Evolutionary conservation across 352 stramenopile genomes (phyloP), one percentile per base, ranked within the genome.

Genomic region (Globisporangium ultimum): DNA sequence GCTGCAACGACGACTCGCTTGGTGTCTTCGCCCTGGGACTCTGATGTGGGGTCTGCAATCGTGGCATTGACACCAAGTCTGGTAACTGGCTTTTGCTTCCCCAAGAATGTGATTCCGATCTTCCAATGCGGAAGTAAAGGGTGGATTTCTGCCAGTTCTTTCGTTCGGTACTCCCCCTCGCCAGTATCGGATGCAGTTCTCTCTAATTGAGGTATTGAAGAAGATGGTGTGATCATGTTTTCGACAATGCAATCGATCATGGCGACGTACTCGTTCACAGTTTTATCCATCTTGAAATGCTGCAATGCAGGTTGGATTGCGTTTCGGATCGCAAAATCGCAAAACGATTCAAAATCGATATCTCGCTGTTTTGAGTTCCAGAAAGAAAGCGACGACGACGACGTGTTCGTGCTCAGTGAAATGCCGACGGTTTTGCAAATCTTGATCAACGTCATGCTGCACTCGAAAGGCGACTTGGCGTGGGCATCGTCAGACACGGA

Each of bases 391-490:
- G 53, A 47, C 15, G 56, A 60, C 8, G 54, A 52, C 11, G 64
- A 38, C 14, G 60, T 38, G 1, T 58, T 63, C 21, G 61, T 28
- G 10, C 21, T 42, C 17, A 84, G 48, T 8, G 67, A 63, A 40
- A 87, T 85, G 3, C 80, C 80, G 0, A 82, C 64, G 1, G 67
- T 48, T 53, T 87, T 86, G 65, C 73, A 84, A 10, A 89, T 49
- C 55, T 84, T 86, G 24, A 76, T 75, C 45, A 88, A 74, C 10
- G 71, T 51, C 67, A 84, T 78, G 48, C 57, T 78, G 57, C 77
- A 87, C 53, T 88, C 77, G 22, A 84, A 76, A 17, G 73, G 53
- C 8, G 80, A 81, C 46, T 73, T 81, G 32, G 32, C 22, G 28
- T 36, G 9, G 24, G 20, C 40, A 34, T 34, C 6, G 38, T 9